Evolutionary conservation across 108 stramenopile genomes (phyloP), one percentile per base, ranked within the genome.

Genomic region (Epithemia pelagica): DNA sequence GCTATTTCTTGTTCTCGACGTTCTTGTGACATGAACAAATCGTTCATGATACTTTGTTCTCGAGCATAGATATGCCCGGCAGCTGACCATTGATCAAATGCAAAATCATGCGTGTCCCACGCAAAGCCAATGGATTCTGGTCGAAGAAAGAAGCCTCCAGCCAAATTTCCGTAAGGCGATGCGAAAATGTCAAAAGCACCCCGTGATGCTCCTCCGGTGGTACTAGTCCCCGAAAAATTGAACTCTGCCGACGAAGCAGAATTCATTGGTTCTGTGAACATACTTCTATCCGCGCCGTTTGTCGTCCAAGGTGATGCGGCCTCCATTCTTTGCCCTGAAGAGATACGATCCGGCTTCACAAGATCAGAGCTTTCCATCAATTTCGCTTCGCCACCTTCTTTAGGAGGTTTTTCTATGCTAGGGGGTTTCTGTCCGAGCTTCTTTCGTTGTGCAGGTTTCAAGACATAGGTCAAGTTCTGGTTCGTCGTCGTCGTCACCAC

Each of bases 31-130:
- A 62, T 30, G 56, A 83, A 83, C 29, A 91, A 74, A 30, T 88
- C 83, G n/a, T 69, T 55, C 19, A 88, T 66, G 31, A 87, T 81
- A 58, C 80, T 83, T 25, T 74, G 53, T 46, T 83, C 79, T 56
- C 80, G 57, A 32, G 31, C 58, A 57, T 61, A 65, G 46, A 66
- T 82, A 2, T 58, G 59, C 24, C 58, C 69, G 3, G 56, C 26
- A 27, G 22, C 32, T 24, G 51, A 29, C 54, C 62, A 67, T 21
- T 63, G 32, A 25, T 66, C 69, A 21, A 71, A 59, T 46, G 77
- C 67, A 59, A 46, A 28, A 57, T 65, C 67, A 61, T 53, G 30
- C 32, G 21, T n/a, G 24, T 52, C 33, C 51, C 46, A 52, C 8
- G 23, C 22, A n/a, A 27, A 23, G 21, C 24, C 64, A 7, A 61